Evolutionary conservation across 2,329 filamentous ascomycete genomes (phyloP).

Genomic region (Ceratocystis lukuohia): DNA sequence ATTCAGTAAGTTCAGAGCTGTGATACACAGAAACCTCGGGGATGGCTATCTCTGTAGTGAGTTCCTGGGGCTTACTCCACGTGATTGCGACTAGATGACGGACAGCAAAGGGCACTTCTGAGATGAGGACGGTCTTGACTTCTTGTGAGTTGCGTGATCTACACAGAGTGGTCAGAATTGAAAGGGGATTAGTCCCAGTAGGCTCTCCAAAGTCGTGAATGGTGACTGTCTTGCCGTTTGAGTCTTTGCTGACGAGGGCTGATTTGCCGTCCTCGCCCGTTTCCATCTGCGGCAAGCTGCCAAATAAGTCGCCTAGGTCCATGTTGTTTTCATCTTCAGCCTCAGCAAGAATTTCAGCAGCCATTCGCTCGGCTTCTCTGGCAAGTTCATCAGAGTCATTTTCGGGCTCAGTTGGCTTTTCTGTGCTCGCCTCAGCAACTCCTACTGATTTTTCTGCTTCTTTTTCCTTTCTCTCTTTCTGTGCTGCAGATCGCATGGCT

Average conservation of each 20-base stretch:
- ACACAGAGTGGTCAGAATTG: slow-evolving; percentile 76
- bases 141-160: slow-evolving; percentile 62
- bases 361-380: slow-evolving; percentile 44
- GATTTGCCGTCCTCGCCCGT: slow-evolving; percentile 47
- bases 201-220: slow-evolving; percentile 77
- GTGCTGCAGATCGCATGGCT: not conserved
- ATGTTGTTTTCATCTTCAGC: slow-evolving; percentile 42
- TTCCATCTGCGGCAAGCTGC: slow-evolving; percentile 46
- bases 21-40: slow-evolving; percentile 28
- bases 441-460: slow-evolving; percentile 17
- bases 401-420: slow-evolving; percentile 18
- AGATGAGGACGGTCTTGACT: slow-evolving; percentile 55
- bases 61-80: slow-evolving; percentile 64
- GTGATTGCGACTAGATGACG: slow-evolving; percentile 59
- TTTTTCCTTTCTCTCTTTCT: not conserved
- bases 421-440: slow-evolving; percentile 6
- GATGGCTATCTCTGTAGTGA: slow-evolving; percentile 31
- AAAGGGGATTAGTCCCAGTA: slow-evolving; percentile 60
- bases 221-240: slow-evolving; percentile 29
- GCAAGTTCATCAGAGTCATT: slow-evolving; percentile 35
- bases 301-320: slow-evolving; percentile 38
- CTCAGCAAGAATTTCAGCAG: slow-evolving; percentile 44
- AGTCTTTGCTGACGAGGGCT: slow-evolving; percentile 39
- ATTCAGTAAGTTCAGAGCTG: slow-evolving; percentile 37
- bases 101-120: slow-evolving; percentile 59